Base-by-base conservation (phyloP, 2,329 filamentous ascomycete species). In the Neonectria hederae region DNA sequence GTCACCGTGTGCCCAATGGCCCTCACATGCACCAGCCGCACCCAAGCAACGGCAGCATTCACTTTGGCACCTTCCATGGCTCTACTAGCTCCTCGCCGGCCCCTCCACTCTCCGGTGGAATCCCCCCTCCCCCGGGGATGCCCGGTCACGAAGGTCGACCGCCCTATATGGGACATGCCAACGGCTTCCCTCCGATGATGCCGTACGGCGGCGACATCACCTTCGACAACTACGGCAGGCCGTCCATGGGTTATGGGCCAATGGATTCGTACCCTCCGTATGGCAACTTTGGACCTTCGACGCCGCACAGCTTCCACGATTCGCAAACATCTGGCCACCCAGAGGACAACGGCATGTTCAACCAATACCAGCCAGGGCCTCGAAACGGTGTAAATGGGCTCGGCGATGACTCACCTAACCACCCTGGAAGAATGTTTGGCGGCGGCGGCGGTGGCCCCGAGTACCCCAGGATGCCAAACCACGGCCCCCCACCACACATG, bases 231-330 rank as follows among this genome's bases (percentile, higher is more conserved):
- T 82, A 77, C 48, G 80, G 77, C 8, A 74, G 79, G 52, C 79
- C 78, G 9, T 62, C 77, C 4, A 75, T 80, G 63, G 72, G 70
- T 17, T 80, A 76, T 58, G 75, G 73, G 9, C 77, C 75, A 8
- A 67, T 76, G 57, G 79, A 82, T 32, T 69, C 79, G 9, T 78
- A 78, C 59, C 71, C 68, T 51, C 68, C 64, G 3, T 74, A 77
- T 63, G 74, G 73, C 24, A 77, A 77, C 67, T 85, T 86, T 71
- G 84, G 83, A 3, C 84, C 87, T 2, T 83, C 84, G 1, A 88
- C 86, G 2, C 84, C 87, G 4, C 87, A 87, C 66, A 89, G 87
- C 75, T 88, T 87, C 71, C 87, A 88, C 59, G 87, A 84, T 38
- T 89, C 88, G 2, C 87, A 89, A 65, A 83, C 86, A 38, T 88